Percentiles rank a stretch among this genome's conserved stretches.
Conservation (phyloP, 306 rosid genomes). For the Quercus alba region DNA sequence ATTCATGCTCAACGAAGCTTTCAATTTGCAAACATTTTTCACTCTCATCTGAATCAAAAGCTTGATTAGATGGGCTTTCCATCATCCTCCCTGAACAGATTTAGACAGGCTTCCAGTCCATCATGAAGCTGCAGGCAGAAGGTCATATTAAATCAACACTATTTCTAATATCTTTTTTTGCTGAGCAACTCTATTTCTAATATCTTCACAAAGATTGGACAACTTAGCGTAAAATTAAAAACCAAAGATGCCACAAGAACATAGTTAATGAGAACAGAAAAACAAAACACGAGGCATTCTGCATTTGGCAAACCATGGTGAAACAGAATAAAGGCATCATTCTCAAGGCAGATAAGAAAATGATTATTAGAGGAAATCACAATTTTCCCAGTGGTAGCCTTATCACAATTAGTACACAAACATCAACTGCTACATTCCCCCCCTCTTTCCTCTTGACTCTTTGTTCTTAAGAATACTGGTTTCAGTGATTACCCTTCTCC, state of each 20-base stretch:
- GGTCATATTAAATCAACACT: not conserved
- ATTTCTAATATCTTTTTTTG: too few relatives aligned
- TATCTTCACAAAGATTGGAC: not conserved
- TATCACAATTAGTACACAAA: too few relatives aligned
- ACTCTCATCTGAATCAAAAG: conserved; percentile 54
- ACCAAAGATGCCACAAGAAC: not conserved
- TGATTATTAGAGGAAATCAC: too few relatives aligned
- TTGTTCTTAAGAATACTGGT: too few relatives aligned
- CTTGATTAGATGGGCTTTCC: conserved; percentile 42
- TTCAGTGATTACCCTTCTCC: too few relatives aligned
- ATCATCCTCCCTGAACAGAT: conserved; percentile 31
- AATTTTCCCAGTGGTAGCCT: too few relatives aligned
- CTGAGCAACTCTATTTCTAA: too few relatives aligned
- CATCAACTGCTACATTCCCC: too few relatives aligned
- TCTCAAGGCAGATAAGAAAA: not conserved
- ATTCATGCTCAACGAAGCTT: conserved; percentile 28
- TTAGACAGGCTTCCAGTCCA: conserved; percentile 13
- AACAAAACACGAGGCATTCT: not conserved
- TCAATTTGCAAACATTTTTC: conserved; percentile 50
- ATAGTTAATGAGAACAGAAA: not conserved
- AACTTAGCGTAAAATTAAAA: not conserved
- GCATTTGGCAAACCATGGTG: not conserved
- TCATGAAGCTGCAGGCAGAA: conserved; percentile 10
- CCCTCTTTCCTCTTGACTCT: too few relatives aligned
- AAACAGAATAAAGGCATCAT: not conserved